These are phyloP conservation scores for Pisolithus tinctorius DNA, from an alignment of 768 basidiomycete species.

Conservation along the genomic window DNA sequence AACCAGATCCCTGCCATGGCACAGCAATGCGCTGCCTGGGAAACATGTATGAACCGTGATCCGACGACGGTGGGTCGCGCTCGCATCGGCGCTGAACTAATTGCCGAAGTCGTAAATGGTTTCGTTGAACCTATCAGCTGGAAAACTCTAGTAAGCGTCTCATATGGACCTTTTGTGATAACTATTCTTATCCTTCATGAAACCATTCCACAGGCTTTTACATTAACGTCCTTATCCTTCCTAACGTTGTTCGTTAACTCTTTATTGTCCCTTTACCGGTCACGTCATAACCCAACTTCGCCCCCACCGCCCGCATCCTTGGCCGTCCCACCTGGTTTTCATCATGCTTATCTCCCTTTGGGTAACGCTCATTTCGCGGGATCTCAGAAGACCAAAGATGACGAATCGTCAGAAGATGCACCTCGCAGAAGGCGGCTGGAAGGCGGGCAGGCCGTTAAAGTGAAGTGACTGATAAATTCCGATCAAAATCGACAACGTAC, in stretches of 20 bases:
- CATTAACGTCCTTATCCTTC: constrained; percentile 68
- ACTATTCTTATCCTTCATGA: constrained; percentile 6
- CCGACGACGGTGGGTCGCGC: constrained; percentile 85
- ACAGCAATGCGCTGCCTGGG: constrained; percentile 83
- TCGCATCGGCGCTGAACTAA: constrained; percentile 86
- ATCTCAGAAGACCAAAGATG: constrained; percentile 28
- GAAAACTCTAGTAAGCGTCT: constrained; percentile 78
- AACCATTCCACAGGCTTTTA: constrained; percentile 47
- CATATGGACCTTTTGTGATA: constrained; percentile 10
- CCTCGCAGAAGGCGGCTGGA: constrained; percentile 50
- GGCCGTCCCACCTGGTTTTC: constrained; percentile 35
- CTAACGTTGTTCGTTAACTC: constrained; percentile 76
- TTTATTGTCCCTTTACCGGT: constrained; percentile 70
- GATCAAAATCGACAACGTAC: background rate
- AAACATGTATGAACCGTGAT: constrained; percentile 92
- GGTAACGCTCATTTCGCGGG: constrained; percentile 40
- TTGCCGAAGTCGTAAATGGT: constrained; percentile 93
- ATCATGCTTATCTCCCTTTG: constrained; percentile 46
- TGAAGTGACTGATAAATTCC: constrained; percentile 33
- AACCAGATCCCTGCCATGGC: constrained; percentile 84
- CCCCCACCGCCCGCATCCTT: constrained; percentile 24
- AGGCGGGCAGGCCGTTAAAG: constrained; percentile 47
- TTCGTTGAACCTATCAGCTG: constrained; percentile 97
- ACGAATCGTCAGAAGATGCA: constrained; percentile 33
- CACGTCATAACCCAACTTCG: constrained; percentile 48